These are phyloP conservation scores for Verticillium klebahnii DNA, from an alignment of 2,329 filamentous ascomycete genomes.

Conservation along the genomic window DNA sequence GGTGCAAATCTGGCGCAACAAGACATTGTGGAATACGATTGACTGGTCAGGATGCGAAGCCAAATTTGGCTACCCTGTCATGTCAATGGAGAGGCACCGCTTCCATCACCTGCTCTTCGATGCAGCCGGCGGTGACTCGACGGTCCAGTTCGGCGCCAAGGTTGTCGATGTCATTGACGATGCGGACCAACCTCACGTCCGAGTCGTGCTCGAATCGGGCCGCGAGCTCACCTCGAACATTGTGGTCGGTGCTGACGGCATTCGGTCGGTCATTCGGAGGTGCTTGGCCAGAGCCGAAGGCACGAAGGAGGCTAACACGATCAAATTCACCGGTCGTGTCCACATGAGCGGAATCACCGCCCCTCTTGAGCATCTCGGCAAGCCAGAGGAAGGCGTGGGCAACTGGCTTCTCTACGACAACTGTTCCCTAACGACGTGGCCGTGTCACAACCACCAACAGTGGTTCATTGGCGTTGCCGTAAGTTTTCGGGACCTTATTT, in stretches of 20 bases:
- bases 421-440: slow-evolving; percentile 14
- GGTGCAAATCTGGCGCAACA: slow-evolving; percentile 12
- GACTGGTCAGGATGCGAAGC: slow-evolving; percentile 5
- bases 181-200: slow-evolving; percentile 4
- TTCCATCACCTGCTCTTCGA: slow-evolving; percentile 12
- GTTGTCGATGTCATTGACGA: slow-evolving; percentile 11
- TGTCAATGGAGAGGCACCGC: slow-evolving; percentile 11
- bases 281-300: slow-evolving; percentile 6
- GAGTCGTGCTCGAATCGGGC: slow-evolving; percentile 7
- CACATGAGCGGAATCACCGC: slow-evolving; percentile 14
- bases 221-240: slow-evolving; percentile 6
- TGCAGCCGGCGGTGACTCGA: slow-evolving; percentile 8
- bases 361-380: slow-evolving; percentile 10
- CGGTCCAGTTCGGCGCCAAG: slow-evolving; percentile 5
- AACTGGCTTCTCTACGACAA: slow-evolving; percentile 17
- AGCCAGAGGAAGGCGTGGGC: slow-evolving; percentile 1
- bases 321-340: slow-evolving; percentile 13
- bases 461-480: slow-evolving; percentile 17
- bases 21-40: slow-evolving; percentile 9
- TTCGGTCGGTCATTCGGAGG: slow-evolving; percentile 10
- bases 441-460: slow-evolving; percentile 13
- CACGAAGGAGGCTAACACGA: slow-evolving; percentile 8
- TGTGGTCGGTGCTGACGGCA: slow-evolving; percentile 14
- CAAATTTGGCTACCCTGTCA: slow-evolving; percentile 10
- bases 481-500: background rate